Evolutionary conservation across 768 basidiomycete genomes (phyloP), one percentile per base, ranked within the genome.

Genomic region (Gymnopilus dilepis): DNA sequence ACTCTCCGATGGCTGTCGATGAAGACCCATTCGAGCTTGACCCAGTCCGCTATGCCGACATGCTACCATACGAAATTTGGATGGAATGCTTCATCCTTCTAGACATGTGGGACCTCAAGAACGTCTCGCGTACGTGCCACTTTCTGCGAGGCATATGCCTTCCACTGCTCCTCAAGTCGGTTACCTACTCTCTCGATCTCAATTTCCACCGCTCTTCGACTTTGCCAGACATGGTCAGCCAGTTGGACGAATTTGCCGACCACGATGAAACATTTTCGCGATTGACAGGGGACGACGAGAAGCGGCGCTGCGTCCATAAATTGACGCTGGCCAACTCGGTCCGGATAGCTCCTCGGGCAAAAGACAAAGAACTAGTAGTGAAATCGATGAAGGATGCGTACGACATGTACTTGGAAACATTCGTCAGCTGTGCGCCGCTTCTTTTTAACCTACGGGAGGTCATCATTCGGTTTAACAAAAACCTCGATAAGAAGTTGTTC

Each of bases 41-140:
- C n/a, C 47, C 47, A 4, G 31, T 30, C 8, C 28, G 28, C 28
- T 50, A 50, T 31, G 47, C 47, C 3, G 4, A 26, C 28, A 50
- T 50, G 6, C 38, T 53, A 21, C 52, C 52, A 12, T 37, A 38
- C 12, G 52, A 53, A 19, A 63, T 51, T 30, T 38, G 43, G 26
- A 45, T 17, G 52, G 52, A 53, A 21, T 53, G 52, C 12, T 53
- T 53, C 22, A 6, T 38, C 22, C 33, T 37, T 21, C 33, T 53
- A 4, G 13, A 26, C 24, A 37, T 38, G 21, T 3, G 13, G 11
- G 37, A 53, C n/a, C 28, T 13, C 33, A 53, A 53, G n/a, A 53
- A 17, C 21, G 21, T 53, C 19, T 30, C 52, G 4, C 12, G 24
- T 12, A 53, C 52, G 12, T 53, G 52, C 24, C 52, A 53, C 19